These are phyloP conservation scores for Limonium bicolor DNA, from an alignment of 148 eudicot genomes.

Conservation along the genomic window DNA sequence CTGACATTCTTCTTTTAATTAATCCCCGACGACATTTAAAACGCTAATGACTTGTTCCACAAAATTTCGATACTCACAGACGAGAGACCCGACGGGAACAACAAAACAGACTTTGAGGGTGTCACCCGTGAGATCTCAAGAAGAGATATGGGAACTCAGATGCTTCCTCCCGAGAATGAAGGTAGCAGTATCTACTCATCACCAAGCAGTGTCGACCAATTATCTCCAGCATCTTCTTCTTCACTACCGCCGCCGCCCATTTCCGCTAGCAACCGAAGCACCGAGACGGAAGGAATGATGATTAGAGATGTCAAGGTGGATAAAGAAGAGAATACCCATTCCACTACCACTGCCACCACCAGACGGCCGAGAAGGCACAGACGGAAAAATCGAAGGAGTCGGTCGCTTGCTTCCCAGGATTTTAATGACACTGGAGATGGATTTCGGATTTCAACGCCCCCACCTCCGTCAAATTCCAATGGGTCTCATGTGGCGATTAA, in stretches of 20 bases:
- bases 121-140: slow-evolving; percentile 25
- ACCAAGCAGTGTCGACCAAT: too few species aligned
- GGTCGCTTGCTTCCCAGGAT: not conserved
- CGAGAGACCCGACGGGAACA: slow-evolving; percentile 19
- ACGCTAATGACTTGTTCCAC: too few species aligned
- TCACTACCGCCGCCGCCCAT: too few species aligned
- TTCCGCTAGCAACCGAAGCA: not conserved
- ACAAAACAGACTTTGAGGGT: slow-evolving; percentile 10
- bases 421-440: not conserved
- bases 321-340: slow-evolving; percentile 38
- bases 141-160: slow-evolving; percentile 88
- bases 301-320: slow-evolving; percentile 86
- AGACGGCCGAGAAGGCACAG: not conserved
- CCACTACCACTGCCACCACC: slow-evolving; percentile 12
- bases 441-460: not conserved
- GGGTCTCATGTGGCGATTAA: not conserved
- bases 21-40: too few species aligned
- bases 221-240: too few species aligned
- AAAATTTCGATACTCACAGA: too few species aligned
- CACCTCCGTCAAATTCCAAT: not conserved
- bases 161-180: slow-evolving; percentile 42
- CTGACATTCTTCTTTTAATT: too few species aligned
- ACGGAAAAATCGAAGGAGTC: not conserved
- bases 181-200: slow-evolving; percentile 22
- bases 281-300: slow-evolving; percentile 9